Evolutionary conservation across 1,139 yeast genomes (phyloP).

Genomic region (Zygotorulaspora mrakii): DNA sequence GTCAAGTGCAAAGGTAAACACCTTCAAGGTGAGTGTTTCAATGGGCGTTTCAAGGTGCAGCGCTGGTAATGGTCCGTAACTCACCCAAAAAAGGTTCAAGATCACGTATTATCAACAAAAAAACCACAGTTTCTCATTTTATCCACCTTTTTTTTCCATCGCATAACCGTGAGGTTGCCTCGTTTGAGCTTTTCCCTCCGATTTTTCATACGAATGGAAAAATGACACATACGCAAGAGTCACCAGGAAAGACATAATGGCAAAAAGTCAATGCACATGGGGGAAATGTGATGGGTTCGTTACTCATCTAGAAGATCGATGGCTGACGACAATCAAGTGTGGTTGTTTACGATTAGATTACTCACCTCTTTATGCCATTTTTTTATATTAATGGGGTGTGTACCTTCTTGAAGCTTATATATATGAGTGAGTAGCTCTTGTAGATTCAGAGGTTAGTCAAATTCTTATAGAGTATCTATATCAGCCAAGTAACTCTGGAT

Average conservation of each 20-base stretch:
- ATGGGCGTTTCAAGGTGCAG: too few relatives aligned
- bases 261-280: constrained; percentile 1
- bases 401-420: not conserved
- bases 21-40: too few relatives aligned
- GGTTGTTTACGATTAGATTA: constrained; percentile 1
- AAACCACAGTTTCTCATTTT: too few relatives aligned
- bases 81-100: too few relatives aligned
- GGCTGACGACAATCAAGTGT: not conserved
- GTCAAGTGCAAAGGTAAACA: not conserved
- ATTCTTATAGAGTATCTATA: too few relatives aligned
- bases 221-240: not conserved
- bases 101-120: too few relatives aligned
- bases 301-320: constrained; percentile 1
- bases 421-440: constrained; percentile 1
- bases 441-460: too few relatives aligned
- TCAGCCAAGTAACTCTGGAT: too few relatives aligned
- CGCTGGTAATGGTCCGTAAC: too few relatives aligned
- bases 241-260: constrained; percentile 3
- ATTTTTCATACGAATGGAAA: too few relatives aligned
- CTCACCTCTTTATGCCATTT: not conserved
- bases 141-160: too few relatives aligned
- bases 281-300: not conserved
- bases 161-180: constrained; percentile 1
- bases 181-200: not conserved
- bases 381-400: not conserved